These are phyloP conservation scores for Candida xiaguanensis DNA, from an alignment of 805 yeast species.

Conservation along the genomic window DNA sequence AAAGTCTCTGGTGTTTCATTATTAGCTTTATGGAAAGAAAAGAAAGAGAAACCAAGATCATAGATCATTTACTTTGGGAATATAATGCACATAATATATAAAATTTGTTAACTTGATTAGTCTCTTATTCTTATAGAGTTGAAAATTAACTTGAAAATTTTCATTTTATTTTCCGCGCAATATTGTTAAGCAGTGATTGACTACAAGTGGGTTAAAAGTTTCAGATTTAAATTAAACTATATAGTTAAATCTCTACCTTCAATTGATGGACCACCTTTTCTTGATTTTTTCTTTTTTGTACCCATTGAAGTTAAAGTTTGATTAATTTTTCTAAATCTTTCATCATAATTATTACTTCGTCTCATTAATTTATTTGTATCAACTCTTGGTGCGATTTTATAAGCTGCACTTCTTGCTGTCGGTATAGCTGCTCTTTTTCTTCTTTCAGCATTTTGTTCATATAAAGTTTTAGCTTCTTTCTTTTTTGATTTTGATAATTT, in stretches of 20 bases:
- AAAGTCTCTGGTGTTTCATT: conserved; percentile 99
- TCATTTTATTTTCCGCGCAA: too few relatives aligned
- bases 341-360: conserved; percentile 56
- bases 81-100: conserved; percentile 6
- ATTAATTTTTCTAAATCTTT: conserved; percentile 76
- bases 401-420: conserved; percentile 82
- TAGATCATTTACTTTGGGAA: conserved; percentile 40
- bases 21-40: conserved; percentile 99
- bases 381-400: conserved; percentile 85
- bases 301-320: conserved; percentile 49
- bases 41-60: conserved; percentile 99
- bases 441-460: conserved; percentile 87
- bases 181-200: too few relatives aligned
- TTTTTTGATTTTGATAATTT: conserved; percentile 33
- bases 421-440: conserved; percentile 96
- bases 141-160: too few relatives aligned
- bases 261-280: conserved; percentile 73
- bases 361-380: conserved; percentile 46
- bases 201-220: too few relatives aligned
- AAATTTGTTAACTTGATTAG: not conserved
- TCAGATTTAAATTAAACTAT: conserved; percentile 17
- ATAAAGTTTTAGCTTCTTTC: conserved; percentile 53
- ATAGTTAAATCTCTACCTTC: conserved; percentile 62
- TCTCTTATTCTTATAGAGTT: not conserved
- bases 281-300: conserved; percentile 44